A percentile compares a stretch with the other conserved stretches of the same genome.
Evolutionary conservation across 1,139 yeast genomes (phyloP).

Genomic region (Sugiyamaella novakii): DNA sequence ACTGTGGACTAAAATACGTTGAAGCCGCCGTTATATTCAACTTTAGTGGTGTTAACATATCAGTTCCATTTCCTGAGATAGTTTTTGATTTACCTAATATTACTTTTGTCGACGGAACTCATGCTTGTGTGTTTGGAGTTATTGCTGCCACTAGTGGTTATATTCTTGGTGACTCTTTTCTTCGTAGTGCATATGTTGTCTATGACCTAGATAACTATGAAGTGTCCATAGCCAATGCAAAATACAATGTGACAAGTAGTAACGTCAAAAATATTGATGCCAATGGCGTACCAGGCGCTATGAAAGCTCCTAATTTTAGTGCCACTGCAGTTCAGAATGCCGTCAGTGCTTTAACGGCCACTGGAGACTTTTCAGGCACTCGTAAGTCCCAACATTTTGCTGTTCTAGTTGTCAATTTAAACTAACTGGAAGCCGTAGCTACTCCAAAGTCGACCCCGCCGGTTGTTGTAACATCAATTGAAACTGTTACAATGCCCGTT

Average conservation of each 20-base stretch:
- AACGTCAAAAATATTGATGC: conserved; percentile 32
- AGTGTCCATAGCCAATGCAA: conserved; percentile 66
- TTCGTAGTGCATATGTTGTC: conserved; percentile 74
- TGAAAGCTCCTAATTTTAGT: conserved; percentile 28
- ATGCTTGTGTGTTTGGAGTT: not conserved
- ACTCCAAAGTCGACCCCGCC: too few relatives aligned
- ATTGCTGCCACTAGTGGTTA: conserved; percentile 27
- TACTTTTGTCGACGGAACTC: not conserved
- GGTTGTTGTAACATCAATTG: not conserved
- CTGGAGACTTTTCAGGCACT: not conserved
- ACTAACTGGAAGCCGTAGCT: too few relatives aligned
- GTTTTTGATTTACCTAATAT: conserved; percentile 24
- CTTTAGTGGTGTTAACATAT: conserved; percentile 37
- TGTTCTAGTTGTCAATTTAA: too few relatives aligned
- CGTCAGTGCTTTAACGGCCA: not conserved
- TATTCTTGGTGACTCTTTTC: conserved; percentile 71
- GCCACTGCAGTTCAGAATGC: not conserved
- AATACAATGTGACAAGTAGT: conserved; percentile 27
- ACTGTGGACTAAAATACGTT: conserved; percentile 24
- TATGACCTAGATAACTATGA: conserved; percentile 67
- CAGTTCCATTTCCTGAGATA: conserved; percentile 34
- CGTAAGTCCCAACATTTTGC: too few relatives aligned
- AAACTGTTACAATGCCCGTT: not conserved
- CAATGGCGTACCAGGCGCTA: conserved; percentile 10
- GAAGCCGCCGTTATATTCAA: conserved; percentile 32